These are phyloP conservation scores for Botrytis medusae DNA, from an alignment of 2,329 filamentous ascomycete genomes.

Conservation along the genomic window DNA sequence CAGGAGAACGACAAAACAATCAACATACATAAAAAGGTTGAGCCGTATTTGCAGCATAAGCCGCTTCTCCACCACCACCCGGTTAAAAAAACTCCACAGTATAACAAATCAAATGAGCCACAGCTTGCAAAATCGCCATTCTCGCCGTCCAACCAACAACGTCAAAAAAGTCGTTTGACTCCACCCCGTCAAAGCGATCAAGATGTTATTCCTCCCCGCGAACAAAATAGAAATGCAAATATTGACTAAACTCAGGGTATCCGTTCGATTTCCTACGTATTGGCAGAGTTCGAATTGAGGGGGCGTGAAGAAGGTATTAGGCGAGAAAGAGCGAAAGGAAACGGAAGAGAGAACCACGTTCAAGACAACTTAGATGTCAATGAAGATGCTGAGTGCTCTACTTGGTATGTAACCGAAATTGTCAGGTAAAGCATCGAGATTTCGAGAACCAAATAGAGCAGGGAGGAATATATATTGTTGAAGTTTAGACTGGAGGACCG, in stretches of 20 bases:
- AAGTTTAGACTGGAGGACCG: background rate
- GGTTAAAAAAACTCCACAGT: slow-evolving; percentile 41
- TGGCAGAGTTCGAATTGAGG: slow-evolving; percentile 40
- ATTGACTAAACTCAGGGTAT: slow-evolving; percentile 17
- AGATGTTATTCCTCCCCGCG: slow-evolving; percentile 25
- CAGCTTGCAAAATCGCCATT: slow-evolving; percentile 46
- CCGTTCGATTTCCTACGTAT: slow-evolving; percentile 24
- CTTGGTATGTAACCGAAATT: slow-evolving; percentile 8
- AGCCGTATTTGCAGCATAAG: background rate
- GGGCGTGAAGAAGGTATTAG: slow-evolving; percentile 22
- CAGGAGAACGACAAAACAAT: background rate
- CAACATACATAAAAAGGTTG: background rate
- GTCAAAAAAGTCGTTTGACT: slow-evolving; percentile 49
- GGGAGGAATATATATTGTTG: slow-evolving; percentile 6
- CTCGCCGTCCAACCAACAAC: slow-evolving; percentile 51
- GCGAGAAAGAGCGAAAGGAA: slow-evolving; percentile 13
- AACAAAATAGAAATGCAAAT: slow-evolving; percentile 24
- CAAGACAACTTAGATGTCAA: slow-evolving; percentile 21
- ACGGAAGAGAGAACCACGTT: slow-evolving; percentile 25
- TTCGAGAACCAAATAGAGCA: slow-evolving; percentile 9
- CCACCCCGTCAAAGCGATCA: slow-evolving; percentile 41
- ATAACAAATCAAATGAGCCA: slow-evolving; percentile 47
- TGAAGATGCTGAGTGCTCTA: slow-evolving; percentile 17
- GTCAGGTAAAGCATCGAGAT: slow-evolving; percentile 4
- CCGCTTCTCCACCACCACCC: background rate